Evolutionary conservation across 805 yeast genomes (phyloP).

Genomic region (Yarrowia divulgata): DNA sequence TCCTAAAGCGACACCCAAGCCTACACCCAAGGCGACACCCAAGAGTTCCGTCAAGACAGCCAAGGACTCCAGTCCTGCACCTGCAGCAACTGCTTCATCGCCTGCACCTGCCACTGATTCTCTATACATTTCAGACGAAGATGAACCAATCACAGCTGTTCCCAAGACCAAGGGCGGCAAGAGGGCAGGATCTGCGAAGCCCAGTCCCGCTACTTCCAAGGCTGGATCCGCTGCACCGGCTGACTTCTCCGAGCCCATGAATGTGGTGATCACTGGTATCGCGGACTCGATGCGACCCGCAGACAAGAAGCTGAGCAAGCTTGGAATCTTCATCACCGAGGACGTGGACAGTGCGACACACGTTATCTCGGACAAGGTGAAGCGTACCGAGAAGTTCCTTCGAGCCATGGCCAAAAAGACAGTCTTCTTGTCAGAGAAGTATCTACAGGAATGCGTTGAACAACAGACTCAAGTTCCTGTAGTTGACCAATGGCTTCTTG

Average conservation of each 20-base stretch:
- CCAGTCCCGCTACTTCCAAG: conserved; percentile 19
- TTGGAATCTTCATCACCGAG: conserved; percentile 64
- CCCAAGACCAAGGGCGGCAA: conserved; percentile 9
- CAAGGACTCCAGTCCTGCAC: not conserved
- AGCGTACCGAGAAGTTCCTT: conserved; percentile 87
- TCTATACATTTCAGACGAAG: not conserved
- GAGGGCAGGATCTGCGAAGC: not conserved
- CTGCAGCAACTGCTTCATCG: conserved; percentile 2
- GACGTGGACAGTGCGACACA: conserved; percentile 54
- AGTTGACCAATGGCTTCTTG: conserved; percentile 43
- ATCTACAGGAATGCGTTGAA: conserved; percentile 41
- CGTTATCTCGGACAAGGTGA: conserved; percentile 76
- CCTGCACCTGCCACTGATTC: not conserved
- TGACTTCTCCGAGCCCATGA: conserved; percentile 34
- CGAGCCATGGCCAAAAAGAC: conserved; percentile 64
- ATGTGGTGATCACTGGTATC: conserved; percentile 42
- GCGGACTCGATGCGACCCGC: conserved; percentile 15
- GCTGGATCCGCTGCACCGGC: conserved; percentile 20
- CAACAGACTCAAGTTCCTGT: conserved; percentile 44
- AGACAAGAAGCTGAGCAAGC: conserved; percentile 46
- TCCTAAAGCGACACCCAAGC: conserved; percentile 12
- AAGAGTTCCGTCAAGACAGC: not conserved
- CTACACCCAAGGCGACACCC: conserved; percentile 4
- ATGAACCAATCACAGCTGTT: conserved; percentile 7
- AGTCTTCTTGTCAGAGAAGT: conserved; percentile 43